Evolutionary conservation across 106 monocot species (phyloP).

Genomic region (Xerophyta viscosa): DNA sequence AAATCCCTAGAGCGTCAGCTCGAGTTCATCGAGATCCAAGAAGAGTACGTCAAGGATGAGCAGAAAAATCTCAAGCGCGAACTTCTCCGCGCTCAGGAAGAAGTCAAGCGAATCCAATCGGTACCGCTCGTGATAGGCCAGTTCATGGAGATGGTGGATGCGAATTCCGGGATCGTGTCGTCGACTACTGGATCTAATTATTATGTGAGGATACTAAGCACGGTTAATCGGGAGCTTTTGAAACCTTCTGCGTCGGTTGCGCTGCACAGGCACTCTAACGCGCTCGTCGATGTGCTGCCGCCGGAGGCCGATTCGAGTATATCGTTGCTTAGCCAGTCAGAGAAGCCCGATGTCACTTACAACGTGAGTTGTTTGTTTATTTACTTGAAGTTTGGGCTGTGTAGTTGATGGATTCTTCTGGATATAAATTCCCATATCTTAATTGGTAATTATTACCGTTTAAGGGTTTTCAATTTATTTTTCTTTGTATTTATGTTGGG

Average conservation of each 20-base stretch:
- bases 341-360: slow-evolving; percentile 77
- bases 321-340: slow-evolving; percentile 56
- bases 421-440: background rate
- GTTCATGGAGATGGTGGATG: slow-evolving; percentile 99
- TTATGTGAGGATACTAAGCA: slow-evolving; percentile 90
- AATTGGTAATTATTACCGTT: background rate
- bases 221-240: slow-evolving; percentile 83
- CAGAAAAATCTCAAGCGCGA: slow-evolving; percentile 99
- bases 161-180: slow-evolving; percentile 96
- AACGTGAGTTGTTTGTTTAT: no score
- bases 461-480: no score
- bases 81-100: slow-evolving; percentile 93
- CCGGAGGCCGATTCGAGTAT: slow-evolving; percentile 98
- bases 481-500: no score
- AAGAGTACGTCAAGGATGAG: slow-evolving; percentile 98
- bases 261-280: slow-evolving; percentile 92
- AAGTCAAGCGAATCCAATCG: slow-evolving; percentile 99
- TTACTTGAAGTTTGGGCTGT: background rate
- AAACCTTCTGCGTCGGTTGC: slow-evolving; percentile 96
- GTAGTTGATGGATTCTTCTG: background rate
- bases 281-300: slow-evolving; percentile 88
- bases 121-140: slow-evolving; percentile 98
- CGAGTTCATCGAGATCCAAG: slow-evolving; percentile 95
- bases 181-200: slow-evolving; percentile 98
- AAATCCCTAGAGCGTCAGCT: slow-evolving; percentile 82